These are phyloP conservation scores for Erythrophleum fordii DNA, from an alignment of 306 rosid species.

Conservation along the genomic window DNA sequence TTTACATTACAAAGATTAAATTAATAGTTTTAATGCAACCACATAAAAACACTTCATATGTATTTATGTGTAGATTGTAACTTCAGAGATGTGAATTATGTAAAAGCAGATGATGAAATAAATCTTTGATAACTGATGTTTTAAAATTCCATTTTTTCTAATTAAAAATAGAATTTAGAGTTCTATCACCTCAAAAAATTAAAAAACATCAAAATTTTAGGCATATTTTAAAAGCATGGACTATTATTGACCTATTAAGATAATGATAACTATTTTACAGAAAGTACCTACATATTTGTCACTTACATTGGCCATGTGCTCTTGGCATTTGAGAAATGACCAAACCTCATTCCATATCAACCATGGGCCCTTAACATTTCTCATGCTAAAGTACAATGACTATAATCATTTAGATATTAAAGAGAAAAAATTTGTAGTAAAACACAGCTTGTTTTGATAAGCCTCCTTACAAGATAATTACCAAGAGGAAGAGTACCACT, in stretches of 20 bases:
- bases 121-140: not conserved
- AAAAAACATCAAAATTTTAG: constrained; percentile 13
- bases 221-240: not conserved
- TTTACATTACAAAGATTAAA: not conserved
- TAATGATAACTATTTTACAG: not conserved
- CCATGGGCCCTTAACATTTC: constrained; percentile 93
- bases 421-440: constrained; percentile 27
- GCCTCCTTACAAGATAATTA: constrained; percentile 92
- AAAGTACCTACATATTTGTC: constrained; percentile 14
- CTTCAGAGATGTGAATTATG: constrained; percentile 5
- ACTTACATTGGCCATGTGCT: constrained; percentile 77
- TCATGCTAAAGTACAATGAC: constrained; percentile 57
- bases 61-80: not conserved
- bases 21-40: not conserved
- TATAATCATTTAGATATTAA: constrained; percentile 28
- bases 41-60: not conserved
- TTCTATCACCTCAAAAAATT: not conserved
- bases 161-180: not conserved
- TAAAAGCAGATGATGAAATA: not conserved
- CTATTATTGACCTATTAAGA: not conserved
- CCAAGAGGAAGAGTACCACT: constrained; percentile 94
- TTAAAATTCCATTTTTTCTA: not conserved
- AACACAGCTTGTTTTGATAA: constrained; percentile 39
- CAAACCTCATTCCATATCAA: constrained; percentile 86
- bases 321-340: constrained; percentile 81